phyloP scores from a whole-genome alignment of 2,329 filamentous ascomycete genomes.

The Pseudogymnoascus verrucosus region DNA sequence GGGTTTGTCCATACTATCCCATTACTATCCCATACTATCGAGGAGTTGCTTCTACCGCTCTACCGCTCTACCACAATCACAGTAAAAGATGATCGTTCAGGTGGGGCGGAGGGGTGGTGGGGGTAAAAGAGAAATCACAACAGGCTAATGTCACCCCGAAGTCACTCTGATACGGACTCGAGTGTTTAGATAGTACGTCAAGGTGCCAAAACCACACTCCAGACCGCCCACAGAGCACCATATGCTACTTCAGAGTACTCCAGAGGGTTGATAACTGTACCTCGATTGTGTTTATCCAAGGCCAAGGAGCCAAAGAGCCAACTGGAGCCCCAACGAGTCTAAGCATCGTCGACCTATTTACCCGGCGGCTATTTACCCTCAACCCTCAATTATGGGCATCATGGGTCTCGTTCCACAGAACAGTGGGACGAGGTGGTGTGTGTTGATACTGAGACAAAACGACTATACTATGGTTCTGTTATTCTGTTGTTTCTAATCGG shows the following conservation, averaged over 20 bases:
- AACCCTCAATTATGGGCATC: neutral
- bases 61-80: neutral
- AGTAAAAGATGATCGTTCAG: neutral
- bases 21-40: neutral
- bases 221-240: neutral
- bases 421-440: neutral
- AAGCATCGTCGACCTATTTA: constrained; percentile 5
- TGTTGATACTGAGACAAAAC: constrained; percentile 1
- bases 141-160: constrained; percentile 2
- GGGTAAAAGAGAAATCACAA: neutral
- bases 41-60: neutral
- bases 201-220: neutral
- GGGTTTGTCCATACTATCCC: neutral
- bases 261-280: neutral
- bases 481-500: neutral
- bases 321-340: neutral
- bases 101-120: constrained; percentile 6
- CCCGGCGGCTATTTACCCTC: neutral
- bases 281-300: neutral
- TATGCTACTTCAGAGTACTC: neutral
- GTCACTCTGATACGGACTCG: neutral
- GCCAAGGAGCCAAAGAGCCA: neutral
- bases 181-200: neutral
- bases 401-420: neutral
- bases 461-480: neutral